Evolutionary conservation across 768 basidiomycete genomes (phyloP), one percentile per base, ranked within the genome.

Genomic region (Sarcodon aspratus): DNA sequence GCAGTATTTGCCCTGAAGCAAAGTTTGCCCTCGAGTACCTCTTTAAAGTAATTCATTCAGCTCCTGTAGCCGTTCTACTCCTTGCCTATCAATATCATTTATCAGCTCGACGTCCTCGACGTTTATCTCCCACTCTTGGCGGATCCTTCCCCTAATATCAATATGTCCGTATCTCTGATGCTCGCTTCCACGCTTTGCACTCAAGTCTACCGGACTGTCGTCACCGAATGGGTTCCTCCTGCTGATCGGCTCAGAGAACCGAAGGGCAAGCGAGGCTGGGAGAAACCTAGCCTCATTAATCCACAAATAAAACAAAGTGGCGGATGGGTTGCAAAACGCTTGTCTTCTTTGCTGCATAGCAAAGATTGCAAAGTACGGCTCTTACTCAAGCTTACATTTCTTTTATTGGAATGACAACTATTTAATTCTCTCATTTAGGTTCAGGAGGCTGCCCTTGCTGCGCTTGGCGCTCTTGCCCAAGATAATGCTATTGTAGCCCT

Each of bases 201-300:
- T 1, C 65, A 68, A 0, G 57, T 58, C 3, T 76, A 85, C 54
- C 71, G 84, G 17, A 57, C 59, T 1, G 64, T 67, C 1, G 66
- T 86, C 12, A 63, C 75, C 0, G 75, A 78, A 18, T 88, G 85
- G 85, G 57, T 78, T 0, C 85, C 82, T 7, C 73, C 66, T 0
- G 55, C 61, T 0, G 82, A 85, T 17, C 66, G 82, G 17, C 58
- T 67, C 36, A 73, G 69, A 52, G 79, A 80, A 46, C 66, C 71
- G 21, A 80, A 74, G 53, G 70, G 70, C 2, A 76, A 76, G 50
- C 71, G 86, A 1, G 82, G 85, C 3, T 90, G 86, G 86, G 86
- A 89, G 64, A 82, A 79, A 57, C 66, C 72, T 0, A 69, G 73
- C 0, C 55, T 67, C 21, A 64, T 66, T 3, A 66, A 62, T 9